Evolutionary conservation across 192 early-diverging fungal species (phyloP).

Genomic region (Glomus cerebriforme): DNA sequence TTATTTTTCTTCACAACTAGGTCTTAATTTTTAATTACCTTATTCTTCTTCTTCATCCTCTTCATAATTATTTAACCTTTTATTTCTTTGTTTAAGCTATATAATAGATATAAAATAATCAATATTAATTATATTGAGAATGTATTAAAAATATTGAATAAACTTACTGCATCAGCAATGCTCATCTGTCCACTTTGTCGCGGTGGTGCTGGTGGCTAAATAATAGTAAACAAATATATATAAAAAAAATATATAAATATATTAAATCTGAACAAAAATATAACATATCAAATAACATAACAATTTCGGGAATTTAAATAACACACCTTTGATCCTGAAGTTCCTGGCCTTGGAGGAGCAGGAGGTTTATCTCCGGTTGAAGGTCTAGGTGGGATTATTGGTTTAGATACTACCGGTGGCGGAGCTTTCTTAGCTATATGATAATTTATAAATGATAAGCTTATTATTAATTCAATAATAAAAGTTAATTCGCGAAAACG

Average conservation of each 20-base stretch:
- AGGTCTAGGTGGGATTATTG: conserved; percentile 42
- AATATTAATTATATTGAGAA: neutral
- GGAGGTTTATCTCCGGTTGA: conserved; percentile 38
- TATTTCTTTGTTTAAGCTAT: conserved; percentile 4
- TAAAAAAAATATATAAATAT: neutral
- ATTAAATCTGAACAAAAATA: neutral
- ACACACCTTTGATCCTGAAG: conserved; percentile 19
- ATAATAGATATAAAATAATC: neutral
- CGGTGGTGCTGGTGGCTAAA: conserved; percentile 38
- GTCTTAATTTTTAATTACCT: neutral
- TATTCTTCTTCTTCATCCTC: conserved; percentile 17
- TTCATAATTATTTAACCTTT: neutral
- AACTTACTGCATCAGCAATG: conserved; percentile 48
- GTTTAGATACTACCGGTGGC: conserved; percentile 14
- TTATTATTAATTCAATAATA: neutral
- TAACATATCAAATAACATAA: neutral
- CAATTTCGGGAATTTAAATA: no score
- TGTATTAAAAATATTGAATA: neutral
- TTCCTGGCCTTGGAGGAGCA: conserved; percentile 38
- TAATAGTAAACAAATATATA: neutral
- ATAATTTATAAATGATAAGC: neutral
- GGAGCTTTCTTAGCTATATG: neutral
- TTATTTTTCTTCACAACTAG: neutral
- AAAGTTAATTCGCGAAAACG: neutral
- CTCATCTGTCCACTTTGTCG: conserved; percentile 39